Base-by-base conservation (phyloP, 495 filamentous ascomycete genomes). In the Lasiosphaeria ovina region DNA sequence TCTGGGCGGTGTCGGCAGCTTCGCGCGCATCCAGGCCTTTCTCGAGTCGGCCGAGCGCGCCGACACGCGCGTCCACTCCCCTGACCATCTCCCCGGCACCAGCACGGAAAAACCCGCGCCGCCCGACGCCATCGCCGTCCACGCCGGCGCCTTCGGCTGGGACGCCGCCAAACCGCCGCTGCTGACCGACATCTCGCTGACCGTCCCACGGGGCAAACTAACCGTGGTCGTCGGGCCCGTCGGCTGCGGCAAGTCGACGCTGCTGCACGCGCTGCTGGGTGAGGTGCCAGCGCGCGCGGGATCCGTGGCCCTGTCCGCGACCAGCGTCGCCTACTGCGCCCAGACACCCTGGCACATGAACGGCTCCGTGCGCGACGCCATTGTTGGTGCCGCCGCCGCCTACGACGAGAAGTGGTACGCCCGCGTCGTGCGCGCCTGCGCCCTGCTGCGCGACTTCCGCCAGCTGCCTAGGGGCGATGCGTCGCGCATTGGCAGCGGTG, bases 21-120 rank as follows among this genome's bases (percentile, higher is more conserved):
- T 89, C 59, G 68, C 72, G 24, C 79, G 86, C 6, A 85, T 88
- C 24, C 83, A 87, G 57, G 69, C 76, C 4, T 89, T 85, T 61
- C 66, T 88, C 12, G 69, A 79, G 11, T 77, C 78, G 12, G 73
- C 68, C 9, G 58, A 67, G 56, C 60, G 71, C 11, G 36, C 58
- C 4, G 69, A 70, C 55, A 57, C 51, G 16, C 66, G 66, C 12
- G 32, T 47, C 51, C 35, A 34, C 14, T 3, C 51, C 32, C 32
- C 17, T 35, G 11, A 51, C 12, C 31, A 35, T 36, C 1, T 51
- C 17, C 12, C 16, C 5, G 10, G 35, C 11, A 34, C 54, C 35
- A 35, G 12, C 44, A n/a, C 52, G 16, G 38, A 68, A 31, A 57
- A 59, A 9, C 47, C 64, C 1, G 12, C 53, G 3, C 7, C 50